Evolutionary conservation across 148 eudicot genomes (phyloP).

Genomic region (Heliosperma pusillum): DNA sequence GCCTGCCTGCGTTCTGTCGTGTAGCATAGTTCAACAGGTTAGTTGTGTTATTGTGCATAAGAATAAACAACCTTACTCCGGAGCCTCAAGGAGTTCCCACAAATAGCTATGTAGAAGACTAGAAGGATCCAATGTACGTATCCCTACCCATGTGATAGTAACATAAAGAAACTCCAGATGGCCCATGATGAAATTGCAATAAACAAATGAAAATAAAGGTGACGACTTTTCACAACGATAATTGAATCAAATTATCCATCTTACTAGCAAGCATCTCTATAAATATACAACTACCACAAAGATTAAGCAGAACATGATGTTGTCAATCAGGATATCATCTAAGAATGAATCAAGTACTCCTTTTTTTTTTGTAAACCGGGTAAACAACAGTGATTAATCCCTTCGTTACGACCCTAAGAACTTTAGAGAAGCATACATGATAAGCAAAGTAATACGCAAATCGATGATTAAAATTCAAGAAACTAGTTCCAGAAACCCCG

Average conservation of each 20-base stretch:
- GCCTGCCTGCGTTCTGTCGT: slow-evolving; percentile 87
- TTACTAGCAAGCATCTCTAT: not conserved
- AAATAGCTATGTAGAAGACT: no score
- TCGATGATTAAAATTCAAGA: not conserved
- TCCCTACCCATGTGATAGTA: not conserved
- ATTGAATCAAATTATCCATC: not conserved
- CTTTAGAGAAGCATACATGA: not conserved
- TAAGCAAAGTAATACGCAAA: not conserved
- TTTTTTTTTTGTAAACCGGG: no score
- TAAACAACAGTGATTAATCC: no score
- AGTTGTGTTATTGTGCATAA: not conserved
- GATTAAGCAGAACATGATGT: not conserved
- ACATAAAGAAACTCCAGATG: not conserved
- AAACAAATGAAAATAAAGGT: not conserved
- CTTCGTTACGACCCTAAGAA: no score
- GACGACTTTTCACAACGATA: not conserved
- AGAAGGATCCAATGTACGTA: no score
- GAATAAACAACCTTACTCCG: not conserved
- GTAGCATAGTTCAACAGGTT: not conserved
- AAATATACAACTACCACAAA: not conserved
- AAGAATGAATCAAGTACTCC: not conserved
- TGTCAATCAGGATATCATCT: not conserved
- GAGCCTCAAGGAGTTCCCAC: no score
- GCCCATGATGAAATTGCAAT: not conserved
- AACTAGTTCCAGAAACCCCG: not conserved